A percentile compares a stretch with the other conserved stretches of the same genome.
Evolutionary conservation across 805 yeast species (phyloP).

Genomic region (Starmerella scarabaei): DNA sequence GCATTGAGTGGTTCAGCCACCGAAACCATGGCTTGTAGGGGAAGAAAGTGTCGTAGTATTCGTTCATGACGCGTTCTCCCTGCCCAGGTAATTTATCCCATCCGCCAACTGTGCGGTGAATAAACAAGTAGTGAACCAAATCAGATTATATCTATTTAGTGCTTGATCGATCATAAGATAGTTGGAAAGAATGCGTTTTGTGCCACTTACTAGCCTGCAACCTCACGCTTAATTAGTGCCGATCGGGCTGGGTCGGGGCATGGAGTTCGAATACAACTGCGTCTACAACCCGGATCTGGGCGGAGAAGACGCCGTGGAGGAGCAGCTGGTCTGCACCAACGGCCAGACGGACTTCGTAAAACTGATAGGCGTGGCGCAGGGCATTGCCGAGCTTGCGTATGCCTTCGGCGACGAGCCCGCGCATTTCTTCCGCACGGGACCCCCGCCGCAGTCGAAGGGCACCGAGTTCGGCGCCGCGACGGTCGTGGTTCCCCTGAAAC

Average conservation of each 20-base stretch:
- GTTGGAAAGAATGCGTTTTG: too few relatives aligned
- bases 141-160: too few relatives aligned
- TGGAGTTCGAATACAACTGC: slow-evolving; percentile 12
- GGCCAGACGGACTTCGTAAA: slow-evolving; percentile 8
- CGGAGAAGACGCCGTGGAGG: slow-evolving; percentile 16
- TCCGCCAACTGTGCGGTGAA: too few relatives aligned
- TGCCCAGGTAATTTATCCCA: too few relatives aligned
- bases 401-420: slow-evolving; percentile 17
- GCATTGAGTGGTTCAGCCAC: slow-evolving; percentile 81
- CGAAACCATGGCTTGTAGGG: slow-evolving; percentile 72
- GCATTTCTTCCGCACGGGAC: slow-evolving; percentile 11
- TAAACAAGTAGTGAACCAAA: too few relatives aligned
- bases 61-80: too few relatives aligned
- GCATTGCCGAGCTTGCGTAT: slow-evolving; percentile 20
- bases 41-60: slow-evolving; percentile 33
- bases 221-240: too few relatives aligned
- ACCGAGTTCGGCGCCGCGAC: not conserved
- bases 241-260: too few relatives aligned
- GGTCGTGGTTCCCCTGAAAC: slow-evolving; percentile 10
- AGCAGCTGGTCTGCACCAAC: slow-evolving; percentile 17
- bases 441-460: too few relatives aligned
- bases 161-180: too few relatives aligned
- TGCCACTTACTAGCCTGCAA: too few relatives aligned
- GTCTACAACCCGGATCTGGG: slow-evolving; percentile 22
- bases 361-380: slow-evolving; percentile 21